Evolutionary conservation across 805 yeast genomes (phyloP), one percentile per base, ranked within the genome.

Genomic region (Tetrapisispora arboricola): DNA sequence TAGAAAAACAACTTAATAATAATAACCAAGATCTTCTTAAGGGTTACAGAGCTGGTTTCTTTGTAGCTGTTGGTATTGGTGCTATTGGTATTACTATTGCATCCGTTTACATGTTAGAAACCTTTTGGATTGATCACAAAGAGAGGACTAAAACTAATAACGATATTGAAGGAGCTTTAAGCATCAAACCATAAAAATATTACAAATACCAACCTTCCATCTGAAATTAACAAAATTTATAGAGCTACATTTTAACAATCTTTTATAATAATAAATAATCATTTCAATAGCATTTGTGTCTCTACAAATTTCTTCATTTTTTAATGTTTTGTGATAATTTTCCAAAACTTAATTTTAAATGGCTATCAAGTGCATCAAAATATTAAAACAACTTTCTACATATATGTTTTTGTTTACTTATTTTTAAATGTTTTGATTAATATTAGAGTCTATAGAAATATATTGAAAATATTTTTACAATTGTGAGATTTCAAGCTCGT

Each of bases 61-160:
- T 78, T 48, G 67, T 74, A 17, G 86, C 81, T 1, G 64, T 75
- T 26, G 90, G 87, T 0, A 55, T 78, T 10, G 72, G 80, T 5
- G 46, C 48, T 13, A 18, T 55, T 17, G 39, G 39, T 28, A 16
- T 36, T 9, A 15, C 19, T 16, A 29, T 36, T 36, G 39, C 39
- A 4, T 12, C 27, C 17, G 19, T 30, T 11, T 36, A 36, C 15
- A 29, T 28, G 34, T 10, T 43, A 15, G 49, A 49, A 36, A 45
- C 42, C 10, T 26, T 42, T 12, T 45, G 47, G 49, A 25, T 13
- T 12, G 38, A 41, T 9, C 41, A 40, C 22, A 49, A 39, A 25
- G 32, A 35, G 10, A 41, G 16, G 20, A 30, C 37, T 12, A 25
- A 28, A 13, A n/a, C 6, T 8, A 10, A 6, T 4, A 29, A 32